phyloP scores from a whole-genome alignment of 192 early-diverging fungal genomes.

The Pilobolus umbonatus region DNA sequence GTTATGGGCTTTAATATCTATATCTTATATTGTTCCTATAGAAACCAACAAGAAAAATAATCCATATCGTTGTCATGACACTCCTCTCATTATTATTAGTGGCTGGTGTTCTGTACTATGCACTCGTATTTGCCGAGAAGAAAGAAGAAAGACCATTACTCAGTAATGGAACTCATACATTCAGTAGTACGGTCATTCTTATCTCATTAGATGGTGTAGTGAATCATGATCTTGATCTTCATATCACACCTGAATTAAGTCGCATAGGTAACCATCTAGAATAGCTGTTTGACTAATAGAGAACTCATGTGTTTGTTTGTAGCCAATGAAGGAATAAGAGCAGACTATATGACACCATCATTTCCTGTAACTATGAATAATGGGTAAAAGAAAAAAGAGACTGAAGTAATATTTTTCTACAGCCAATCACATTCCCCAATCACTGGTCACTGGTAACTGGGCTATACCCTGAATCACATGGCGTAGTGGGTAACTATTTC shows the following conservation, averaged over 20 bases:
- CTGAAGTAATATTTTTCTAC: neutral
- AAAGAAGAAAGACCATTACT: constrained; percentile 33
- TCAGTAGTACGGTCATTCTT: constrained; percentile 65
- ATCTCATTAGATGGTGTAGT: constrained; percentile 86
- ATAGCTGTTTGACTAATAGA: neutral
- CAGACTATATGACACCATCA: constrained; percentile 62
- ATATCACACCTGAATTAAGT: constrained; percentile 66
- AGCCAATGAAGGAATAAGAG: constrained; percentile 48
- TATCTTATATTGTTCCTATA: too few relatives aligned
- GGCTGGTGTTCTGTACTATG: neutral
- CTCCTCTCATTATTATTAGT: neutral
- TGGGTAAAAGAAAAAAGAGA: neutral
- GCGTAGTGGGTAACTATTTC: constrained; percentile 86
- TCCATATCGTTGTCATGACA: too few relatives aligned
- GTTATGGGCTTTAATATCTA: too few relatives aligned
- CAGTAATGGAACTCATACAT: constrained; percentile 66
- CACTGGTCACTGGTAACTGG: constrained; percentile 90
- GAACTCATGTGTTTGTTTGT: neutral
- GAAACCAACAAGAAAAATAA: too few relatives aligned
- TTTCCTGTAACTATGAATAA: constrained; percentile 48
- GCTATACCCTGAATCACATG: constrained; percentile 86
- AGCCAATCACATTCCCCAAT: constrained; percentile 86
- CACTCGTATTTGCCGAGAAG: neutral
- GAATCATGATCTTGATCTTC: constrained; percentile 73
- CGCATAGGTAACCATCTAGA: constrained; percentile 56